A percentile compares a stretch with the other conserved stretches of the same genome.
Conservation (phyloP, 371 early-diverging fungal genomes). For the Apophysomyces sp. region DNA sequence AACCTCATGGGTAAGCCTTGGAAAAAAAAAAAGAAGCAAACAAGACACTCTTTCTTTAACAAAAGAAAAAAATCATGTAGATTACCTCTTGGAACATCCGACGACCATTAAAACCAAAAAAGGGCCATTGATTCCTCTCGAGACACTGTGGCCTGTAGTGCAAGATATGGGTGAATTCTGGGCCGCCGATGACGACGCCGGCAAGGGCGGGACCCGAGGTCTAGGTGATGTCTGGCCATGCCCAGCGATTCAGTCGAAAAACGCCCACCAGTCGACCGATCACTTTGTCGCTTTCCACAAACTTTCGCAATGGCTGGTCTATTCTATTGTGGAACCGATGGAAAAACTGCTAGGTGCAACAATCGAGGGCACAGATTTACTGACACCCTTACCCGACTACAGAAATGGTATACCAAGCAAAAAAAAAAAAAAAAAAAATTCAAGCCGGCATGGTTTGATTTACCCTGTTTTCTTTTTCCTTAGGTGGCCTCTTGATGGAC, state of each 20-base stretch:
- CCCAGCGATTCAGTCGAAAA: constrained; percentile 19
- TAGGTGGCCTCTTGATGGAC: constrained; percentile 47
- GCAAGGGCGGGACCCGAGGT: constrained; percentile 50
- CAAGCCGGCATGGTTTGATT: not conserved
- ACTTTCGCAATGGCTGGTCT: constrained; percentile 92
- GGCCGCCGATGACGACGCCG: constrained; percentile 51
- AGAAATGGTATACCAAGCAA: constrained; percentile 88
- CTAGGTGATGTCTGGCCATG: constrained; percentile 94
- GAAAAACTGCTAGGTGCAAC: constrained; percentile 59
- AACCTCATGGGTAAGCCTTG: constrained; percentile 70
- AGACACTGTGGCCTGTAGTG: constrained; percentile 80
- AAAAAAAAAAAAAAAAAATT: not conserved
- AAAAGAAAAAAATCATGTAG: no score
- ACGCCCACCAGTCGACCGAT: constrained; percentile 27
- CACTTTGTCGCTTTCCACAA: constrained; percentile 84
- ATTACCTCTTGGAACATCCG: constrained; percentile 43
- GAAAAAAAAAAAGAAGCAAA: not conserved
- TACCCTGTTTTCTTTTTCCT: not conserved
- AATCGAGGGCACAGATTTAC: constrained; percentile 63
- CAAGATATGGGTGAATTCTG: constrained; percentile 54
- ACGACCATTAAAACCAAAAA: constrained; percentile 48
- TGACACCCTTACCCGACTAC: constrained; percentile 93
- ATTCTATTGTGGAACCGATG: constrained; percentile 87
- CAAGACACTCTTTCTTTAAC: not conserved
- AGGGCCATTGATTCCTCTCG: constrained; percentile 58